phyloP scores from a whole-genome alignment of 768 basidiomycete species.

The Rhizopogon vesiculosus region DNA sequence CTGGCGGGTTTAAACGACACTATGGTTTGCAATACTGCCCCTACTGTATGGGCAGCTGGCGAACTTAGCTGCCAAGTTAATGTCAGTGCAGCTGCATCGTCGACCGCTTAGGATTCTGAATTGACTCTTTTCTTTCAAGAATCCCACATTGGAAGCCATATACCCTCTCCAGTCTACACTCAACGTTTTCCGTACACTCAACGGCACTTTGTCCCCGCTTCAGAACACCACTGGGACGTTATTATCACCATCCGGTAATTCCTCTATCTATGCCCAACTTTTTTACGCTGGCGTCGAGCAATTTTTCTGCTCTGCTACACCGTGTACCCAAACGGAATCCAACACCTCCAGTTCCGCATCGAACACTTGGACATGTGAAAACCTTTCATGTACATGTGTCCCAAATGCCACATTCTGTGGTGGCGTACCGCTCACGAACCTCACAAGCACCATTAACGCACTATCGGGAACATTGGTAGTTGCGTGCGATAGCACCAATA shows the following conservation, averaged over 20 bases:
- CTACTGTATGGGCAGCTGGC: constrained; percentile 72
- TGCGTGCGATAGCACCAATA: constrained; percentile 55
- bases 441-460: constrained; percentile 59
- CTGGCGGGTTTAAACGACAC: constrained; percentile 49
- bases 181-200: constrained; percentile 74
- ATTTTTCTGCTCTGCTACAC: constrained; percentile 75
- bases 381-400: constrained; percentile 73
- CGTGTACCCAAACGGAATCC: constrained; percentile 58
- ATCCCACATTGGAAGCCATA: constrained; percentile 76
- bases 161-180: constrained; percentile 70
- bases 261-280: constrained; percentile 61
- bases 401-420: constrained; percentile 75
- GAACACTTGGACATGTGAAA: constrained; percentile 63
- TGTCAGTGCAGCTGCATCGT: constrained; percentile 39
- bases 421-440: constrained; percentile 34
- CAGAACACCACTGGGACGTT: constrained; percentile 21
- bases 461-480: constrained; percentile 66
- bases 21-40: constrained; percentile 64
- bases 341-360: constrained; percentile 32
- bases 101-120: background rate
- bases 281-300: constrained; percentile 83
- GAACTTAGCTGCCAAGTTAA: constrained; percentile 83
- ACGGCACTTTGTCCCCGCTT: constrained; percentile 64
- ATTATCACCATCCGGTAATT: constrained; percentile 46
- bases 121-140: constrained; percentile 37